Evolutionary conservation across 306 rosid species (phyloP).

Genomic region (Ormosia emarginata): DNA sequence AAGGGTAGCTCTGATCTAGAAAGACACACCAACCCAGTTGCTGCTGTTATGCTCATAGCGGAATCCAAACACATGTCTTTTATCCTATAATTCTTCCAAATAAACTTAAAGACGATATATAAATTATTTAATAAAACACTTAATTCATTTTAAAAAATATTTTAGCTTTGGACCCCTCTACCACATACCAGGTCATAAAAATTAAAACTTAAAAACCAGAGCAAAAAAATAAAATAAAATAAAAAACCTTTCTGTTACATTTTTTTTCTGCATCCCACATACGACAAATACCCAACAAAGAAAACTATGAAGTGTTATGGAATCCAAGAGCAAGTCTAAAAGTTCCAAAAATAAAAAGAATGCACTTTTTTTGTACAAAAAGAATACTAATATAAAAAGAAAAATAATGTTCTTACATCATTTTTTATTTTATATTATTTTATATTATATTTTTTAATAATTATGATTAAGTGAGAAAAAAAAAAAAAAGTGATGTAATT

Average conservation of each 20-base stretch:
- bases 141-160: background rate
- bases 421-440: no score
- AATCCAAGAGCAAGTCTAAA: background rate
- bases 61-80: background rate
- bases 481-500: no score
- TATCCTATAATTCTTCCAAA: background rate
- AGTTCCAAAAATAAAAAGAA: background rate
- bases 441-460: no score
- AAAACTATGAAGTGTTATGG: background rate
- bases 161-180: slow-evolving; percentile 9
- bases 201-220: background rate
- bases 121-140: background rate
- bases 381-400: background rate
- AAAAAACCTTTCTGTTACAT: background rate
- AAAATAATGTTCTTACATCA: no score
- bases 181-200: background rate
- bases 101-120: background rate
- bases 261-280: background rate
- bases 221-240: no score
- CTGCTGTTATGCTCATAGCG: background rate
- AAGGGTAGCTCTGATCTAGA: background rate
- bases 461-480: no score
- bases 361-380: background rate
- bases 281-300: background rate
- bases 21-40: slow-evolving; percentile 21